Evolutionary conservation across 78 protist genomes (phyloP), one percentile per base, ranked within the genome.

Genomic region (Diacronema lutheri): DNA sequence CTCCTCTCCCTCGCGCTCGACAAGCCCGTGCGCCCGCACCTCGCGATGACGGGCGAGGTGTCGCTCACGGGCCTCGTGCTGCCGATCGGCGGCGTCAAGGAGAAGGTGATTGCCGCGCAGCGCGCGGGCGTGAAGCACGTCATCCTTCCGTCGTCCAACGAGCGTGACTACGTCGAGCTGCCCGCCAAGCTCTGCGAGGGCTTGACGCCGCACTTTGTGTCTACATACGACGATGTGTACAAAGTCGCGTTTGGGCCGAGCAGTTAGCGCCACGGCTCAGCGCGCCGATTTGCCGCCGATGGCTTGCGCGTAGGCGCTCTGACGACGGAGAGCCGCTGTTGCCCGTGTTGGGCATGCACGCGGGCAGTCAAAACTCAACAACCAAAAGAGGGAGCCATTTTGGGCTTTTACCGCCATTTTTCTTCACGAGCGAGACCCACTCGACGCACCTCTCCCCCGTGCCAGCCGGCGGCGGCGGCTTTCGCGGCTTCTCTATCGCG

Each of bases 41-140:
- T 56, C 10, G 96, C 98, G n/a, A 95, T 97, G 97, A 94, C 97
- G 20, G 99, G 99, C 26, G 99, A 97, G 84, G 31, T 97, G 29
- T 21, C 93, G n/a, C 91, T 94, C 25, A 92, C 95, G 31, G 97
- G 95, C 56, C 84, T 72, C 81, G 97, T 96, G 2, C 65, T 96
- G 50, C 91, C 92, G 20, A 91, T 96, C 4, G 95, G 96, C 29
- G 97, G 97, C 60, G 84, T 96, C 79, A 89, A 88, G 56, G 97
- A 96, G 81, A 96, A 96, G 88, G 65, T 86, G 29, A 72, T 96
- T 12, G 95, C 96, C 6, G 97, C 98, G 21, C 68, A 80, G 69
- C 87, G 96, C 25, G 88, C 89, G 37, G 93, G 91, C 21, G 88
- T 94, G 60, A 83, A 31, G 37, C 14, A 23, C 0, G 25, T 96